Percentiles rank a stretch among this genome's conserved stretches.
Evolutionary conservation across 768 basidiomycete genomes (phyloP).

Genomic region (Suillus bovinus): DNA sequence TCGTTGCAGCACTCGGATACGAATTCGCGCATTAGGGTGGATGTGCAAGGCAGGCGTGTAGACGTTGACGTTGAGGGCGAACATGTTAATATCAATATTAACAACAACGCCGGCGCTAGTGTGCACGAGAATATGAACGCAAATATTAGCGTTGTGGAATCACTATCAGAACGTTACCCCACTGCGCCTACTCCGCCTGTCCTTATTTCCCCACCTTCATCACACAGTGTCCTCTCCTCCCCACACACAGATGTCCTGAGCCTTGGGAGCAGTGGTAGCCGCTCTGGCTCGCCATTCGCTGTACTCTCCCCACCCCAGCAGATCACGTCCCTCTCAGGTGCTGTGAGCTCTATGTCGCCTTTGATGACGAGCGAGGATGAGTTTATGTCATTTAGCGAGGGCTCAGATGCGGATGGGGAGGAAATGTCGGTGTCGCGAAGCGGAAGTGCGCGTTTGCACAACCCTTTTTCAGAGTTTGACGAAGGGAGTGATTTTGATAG

Average conservation of each 20-base stretch:
- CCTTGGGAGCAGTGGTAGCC: constrained; percentile 2
- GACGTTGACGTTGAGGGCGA: constrained; percentile 3
- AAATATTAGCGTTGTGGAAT: constrained; percentile 19
- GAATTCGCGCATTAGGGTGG: background rate
- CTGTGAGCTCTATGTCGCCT: background rate
- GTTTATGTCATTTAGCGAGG: constrained; percentile 2
- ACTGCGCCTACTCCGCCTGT: constrained; percentile 30
- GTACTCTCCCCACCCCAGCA: background rate
- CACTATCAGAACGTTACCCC: constrained; percentile 35
- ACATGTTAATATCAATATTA: background rate
- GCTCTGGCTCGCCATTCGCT: background rate
- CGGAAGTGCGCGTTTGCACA: background rate
- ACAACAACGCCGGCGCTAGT: background rate
- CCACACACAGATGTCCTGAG: background rate
- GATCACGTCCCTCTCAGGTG: background rate
- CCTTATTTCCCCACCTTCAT: constrained; percentile 26
- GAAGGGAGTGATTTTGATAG: constrained; percentile 4
- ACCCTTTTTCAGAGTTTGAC: constrained; percentile 1
- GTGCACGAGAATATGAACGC: background rate
- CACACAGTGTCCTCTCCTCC: constrained; percentile 15
- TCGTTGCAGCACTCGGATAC: background rate
- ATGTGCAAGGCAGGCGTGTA: background rate
- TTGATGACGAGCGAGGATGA: constrained; percentile 1
- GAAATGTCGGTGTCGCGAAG: background rate
- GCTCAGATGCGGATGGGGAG: background rate